Percentiles rank a stretch among this genome's conserved stretches.
Conservation (phyloP, 768 basidiomycete species). For the Boletus reticuloceps region DNA sequence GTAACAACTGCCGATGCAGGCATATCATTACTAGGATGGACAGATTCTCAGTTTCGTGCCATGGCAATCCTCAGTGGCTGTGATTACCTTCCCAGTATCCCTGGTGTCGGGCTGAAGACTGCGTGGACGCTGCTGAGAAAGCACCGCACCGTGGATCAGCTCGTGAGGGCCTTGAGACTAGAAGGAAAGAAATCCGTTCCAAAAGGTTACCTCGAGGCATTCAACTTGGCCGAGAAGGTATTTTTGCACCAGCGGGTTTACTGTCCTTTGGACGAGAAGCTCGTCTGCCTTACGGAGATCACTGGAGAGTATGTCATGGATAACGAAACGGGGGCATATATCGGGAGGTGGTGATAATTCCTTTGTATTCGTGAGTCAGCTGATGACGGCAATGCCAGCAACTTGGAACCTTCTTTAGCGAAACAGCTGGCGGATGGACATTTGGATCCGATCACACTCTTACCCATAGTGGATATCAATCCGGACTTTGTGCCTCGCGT, state of each 20-base stretch:
- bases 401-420: slow-evolving; percentile 63
- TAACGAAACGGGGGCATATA: slow-evolving; percentile 63
- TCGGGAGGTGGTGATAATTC: slow-evolving; percentile 52
- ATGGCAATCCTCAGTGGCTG: slow-evolving; percentile 95
- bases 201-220: slow-evolving; percentile 67
- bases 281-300: slow-evolving; percentile 69
- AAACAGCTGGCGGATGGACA: slow-evolving; percentile 66
- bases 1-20: slow-evolving; percentile 49
- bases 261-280: slow-evolving; percentile 59
- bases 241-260: slow-evolving; percentile 94
- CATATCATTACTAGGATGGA: slow-evolving; percentile 85
- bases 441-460: slow-evolving; percentile 63
- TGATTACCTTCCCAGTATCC: slow-evolving; percentile 89
- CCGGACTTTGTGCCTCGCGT: slow-evolving; percentile 56
- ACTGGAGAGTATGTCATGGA: slow-evolving; percentile 54
- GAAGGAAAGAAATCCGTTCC: slow-evolving; percentile 89
- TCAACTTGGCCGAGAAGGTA: slow-evolving; percentile 82
- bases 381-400: slow-evolving; percentile 39
- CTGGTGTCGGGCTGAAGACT: slow-evolving; percentile 91
- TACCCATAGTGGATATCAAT: slow-evolving; percentile 79
- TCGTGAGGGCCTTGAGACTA: slow-evolving; percentile 66
- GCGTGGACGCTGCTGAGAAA: slow-evolving; percentile 80
- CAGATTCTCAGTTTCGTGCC: slow-evolving; percentile 83
- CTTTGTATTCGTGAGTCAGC: neutral
- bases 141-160: slow-evolving; percentile 84